A percentile compares a stretch with the other conserved stretches of the same genome.
These are phyloP conservation scores for Fusarium sp. DNA, from an alignment of 2,329 filamentous ascomycete species.

Conservation along the genomic window DNA sequence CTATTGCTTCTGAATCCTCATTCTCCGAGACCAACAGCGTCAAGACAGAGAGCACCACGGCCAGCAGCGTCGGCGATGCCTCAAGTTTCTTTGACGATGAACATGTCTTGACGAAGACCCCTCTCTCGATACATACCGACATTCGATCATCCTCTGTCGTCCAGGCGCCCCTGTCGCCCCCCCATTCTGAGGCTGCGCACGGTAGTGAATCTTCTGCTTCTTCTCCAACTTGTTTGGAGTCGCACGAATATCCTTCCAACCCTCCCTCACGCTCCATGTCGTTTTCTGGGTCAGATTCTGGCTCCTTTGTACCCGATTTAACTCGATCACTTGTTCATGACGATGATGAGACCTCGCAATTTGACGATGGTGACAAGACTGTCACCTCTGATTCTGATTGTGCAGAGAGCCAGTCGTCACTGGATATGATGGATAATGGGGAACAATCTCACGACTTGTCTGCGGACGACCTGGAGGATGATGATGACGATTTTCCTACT, in stretches of 20 bases:
- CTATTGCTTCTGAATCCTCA: slow-evolving; percentile 54
- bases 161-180: slow-evolving; percentile 54
- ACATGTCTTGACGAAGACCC: slow-evolving; percentile 61
- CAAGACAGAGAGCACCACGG: slow-evolving; percentile 55
- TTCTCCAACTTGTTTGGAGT: slow-evolving; percentile 54
- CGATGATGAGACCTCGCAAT: slow-evolving; percentile 62
- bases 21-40: slow-evolving; percentile 57
- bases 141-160: slow-evolving; percentile 38
- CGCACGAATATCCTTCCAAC: slow-evolving; percentile 52
- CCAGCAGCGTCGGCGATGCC: slow-evolving; percentile 57
- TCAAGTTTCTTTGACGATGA: slow-evolving; percentile 61
- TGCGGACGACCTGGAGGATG: slow-evolving; percentile 52
- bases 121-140: slow-evolving; percentile 50
- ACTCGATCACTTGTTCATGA: slow-evolving; percentile 51
- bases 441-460: slow-evolving; percentile 51
- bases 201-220: slow-evolving; percentile 59
- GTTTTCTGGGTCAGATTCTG: slow-evolving; percentile 65
- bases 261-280: slow-evolving; percentile 65
- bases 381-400: slow-evolving; percentile 62
- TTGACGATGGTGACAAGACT: slow-evolving; percentile 60
- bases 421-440: slow-evolving; percentile 51
- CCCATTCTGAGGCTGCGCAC: slow-evolving; percentile 64
- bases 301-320: slow-evolving; percentile 53
- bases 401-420: slow-evolving; percentile 56
- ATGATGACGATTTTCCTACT: slow-evolving; percentile 54